Evolutionary conservation across 345 rosid genomes (phyloP).

Genomic region (Trapa incisa): DNA sequence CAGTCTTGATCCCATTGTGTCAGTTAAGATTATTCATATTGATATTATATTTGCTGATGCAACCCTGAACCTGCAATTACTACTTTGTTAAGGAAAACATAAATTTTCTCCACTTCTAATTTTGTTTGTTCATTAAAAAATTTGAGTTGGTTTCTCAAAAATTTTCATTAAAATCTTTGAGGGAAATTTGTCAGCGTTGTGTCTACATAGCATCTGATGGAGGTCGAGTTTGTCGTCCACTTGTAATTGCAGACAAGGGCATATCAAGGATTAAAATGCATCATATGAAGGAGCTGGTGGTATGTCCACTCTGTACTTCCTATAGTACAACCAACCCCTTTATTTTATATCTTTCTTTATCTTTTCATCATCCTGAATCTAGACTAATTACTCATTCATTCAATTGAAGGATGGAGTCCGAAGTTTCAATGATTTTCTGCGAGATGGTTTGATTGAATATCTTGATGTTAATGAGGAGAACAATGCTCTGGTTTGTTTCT

Average conservation of each 20-base stretch:
- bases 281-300: constrained; percentile 87
- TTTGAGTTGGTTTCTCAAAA: not conserved
- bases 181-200: constrained; percentile 38
- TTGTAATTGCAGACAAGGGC: constrained; percentile 91
- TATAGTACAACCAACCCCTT: constrained; percentile 1
- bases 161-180: not conserved
- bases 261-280: constrained; percentile 72
- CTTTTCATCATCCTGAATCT: not conserved
- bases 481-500: constrained; percentile 62
- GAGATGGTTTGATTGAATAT: constrained; percentile 85
- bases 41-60: not conserved
- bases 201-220: constrained; percentile 97
- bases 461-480: constrained; percentile 98
- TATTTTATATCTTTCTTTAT: constrained; percentile 3
- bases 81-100: not conserved
- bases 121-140: not conserved
- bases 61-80: not conserved
- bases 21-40: not conserved
- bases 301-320: constrained; percentile 21
- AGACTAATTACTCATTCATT: constrained; percentile 15
- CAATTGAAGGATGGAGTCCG: constrained; percentile 65
- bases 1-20: not conserved
- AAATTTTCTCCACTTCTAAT: not conserved
- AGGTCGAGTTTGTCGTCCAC: constrained; percentile 97
- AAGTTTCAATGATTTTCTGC: constrained; percentile 77